A percentile compares a stretch with the other conserved stretches of the same genome.
These are phyloP conservation scores for Phoma herbarum DNA, from an alignment of 2,329 filamentous ascomycete genomes.

Conservation along the genomic window DNA sequence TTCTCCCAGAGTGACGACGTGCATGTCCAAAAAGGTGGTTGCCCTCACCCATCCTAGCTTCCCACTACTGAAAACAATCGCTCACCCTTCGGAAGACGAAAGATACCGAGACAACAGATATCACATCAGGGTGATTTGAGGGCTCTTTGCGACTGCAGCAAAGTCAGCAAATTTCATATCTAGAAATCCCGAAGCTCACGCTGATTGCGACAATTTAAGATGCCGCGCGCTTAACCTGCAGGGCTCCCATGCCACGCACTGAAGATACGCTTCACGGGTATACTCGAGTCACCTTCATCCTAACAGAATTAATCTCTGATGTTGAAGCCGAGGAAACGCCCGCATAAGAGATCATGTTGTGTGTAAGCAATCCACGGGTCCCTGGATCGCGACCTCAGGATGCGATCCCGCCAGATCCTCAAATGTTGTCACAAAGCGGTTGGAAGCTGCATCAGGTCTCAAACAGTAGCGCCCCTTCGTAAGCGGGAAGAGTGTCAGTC, in stretches of 20 bases:
- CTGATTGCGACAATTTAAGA: neutral
- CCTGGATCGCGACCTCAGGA: neutral
- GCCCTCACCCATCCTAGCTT: neutral
- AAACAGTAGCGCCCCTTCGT: neutral
- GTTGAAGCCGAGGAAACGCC: neutral
- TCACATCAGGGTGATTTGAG: neutral
- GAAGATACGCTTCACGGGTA: neutral
- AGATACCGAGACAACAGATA: neutral
- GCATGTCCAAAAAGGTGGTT: no score
- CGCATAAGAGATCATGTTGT: neutral
- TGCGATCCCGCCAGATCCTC: neutral
- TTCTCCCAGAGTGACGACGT: no score
- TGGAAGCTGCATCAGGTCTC: neutral
- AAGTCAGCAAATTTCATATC: neutral
- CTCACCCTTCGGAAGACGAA: neutral
- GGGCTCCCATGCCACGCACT: no score
- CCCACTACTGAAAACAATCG: neutral
- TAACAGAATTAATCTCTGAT: neutral
- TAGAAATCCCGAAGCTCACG: neutral
- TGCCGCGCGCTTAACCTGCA: neutral
- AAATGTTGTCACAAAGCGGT: neutral
- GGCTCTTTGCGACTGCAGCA: neutral
- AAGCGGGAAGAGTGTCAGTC: neutral
- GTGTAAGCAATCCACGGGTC: no score
- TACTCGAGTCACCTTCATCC: neutral